Evolutionary conservation across 2,329 filamentous ascomycete species (phyloP).

Genomic region (Purpureocillium takamizusanense): DNA sequence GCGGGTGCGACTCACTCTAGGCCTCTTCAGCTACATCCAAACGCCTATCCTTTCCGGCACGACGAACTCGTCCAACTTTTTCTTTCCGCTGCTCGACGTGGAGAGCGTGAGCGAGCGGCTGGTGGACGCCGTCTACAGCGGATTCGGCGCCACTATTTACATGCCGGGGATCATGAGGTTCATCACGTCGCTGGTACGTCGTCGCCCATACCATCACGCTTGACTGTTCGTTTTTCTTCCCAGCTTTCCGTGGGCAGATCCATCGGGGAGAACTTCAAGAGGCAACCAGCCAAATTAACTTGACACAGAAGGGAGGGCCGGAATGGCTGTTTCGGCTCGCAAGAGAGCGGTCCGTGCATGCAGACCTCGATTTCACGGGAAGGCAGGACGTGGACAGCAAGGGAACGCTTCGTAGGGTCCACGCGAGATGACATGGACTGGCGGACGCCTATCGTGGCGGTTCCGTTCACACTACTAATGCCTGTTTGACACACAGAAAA

Average conservation of each 20-base stretch:
- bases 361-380: constrained; percentile 4
- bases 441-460: too few relatives aligned
- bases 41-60: constrained; percentile 20
- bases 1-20: constrained; percentile 17
- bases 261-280: too few relatives aligned
- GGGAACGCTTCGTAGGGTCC: background rate
- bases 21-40: constrained; percentile 20
- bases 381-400: constrained; percentile 3
- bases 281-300: background rate
- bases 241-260: too few relatives aligned
- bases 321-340: constrained; percentile 10
- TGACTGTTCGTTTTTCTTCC: too few relatives aligned
- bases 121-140: constrained; percentile 18
- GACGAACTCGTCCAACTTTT: constrained; percentile 14
- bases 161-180: constrained; percentile 18
- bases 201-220: too few relatives aligned
- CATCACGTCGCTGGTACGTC: constrained; percentile 17
- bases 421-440: too few relatives aligned
- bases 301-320: constrained; percentile 8
- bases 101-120: constrained; percentile 21
- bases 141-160: constrained; percentile 18
- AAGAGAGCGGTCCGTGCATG: constrained; percentile 5
- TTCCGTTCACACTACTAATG: too few relatives aligned
- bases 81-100: constrained; percentile 21
- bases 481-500: too few relatives aligned